phyloP scores from a whole-genome alignment of 805 yeast species.

The Saccharomycopsis synnaedendra region DNA sequence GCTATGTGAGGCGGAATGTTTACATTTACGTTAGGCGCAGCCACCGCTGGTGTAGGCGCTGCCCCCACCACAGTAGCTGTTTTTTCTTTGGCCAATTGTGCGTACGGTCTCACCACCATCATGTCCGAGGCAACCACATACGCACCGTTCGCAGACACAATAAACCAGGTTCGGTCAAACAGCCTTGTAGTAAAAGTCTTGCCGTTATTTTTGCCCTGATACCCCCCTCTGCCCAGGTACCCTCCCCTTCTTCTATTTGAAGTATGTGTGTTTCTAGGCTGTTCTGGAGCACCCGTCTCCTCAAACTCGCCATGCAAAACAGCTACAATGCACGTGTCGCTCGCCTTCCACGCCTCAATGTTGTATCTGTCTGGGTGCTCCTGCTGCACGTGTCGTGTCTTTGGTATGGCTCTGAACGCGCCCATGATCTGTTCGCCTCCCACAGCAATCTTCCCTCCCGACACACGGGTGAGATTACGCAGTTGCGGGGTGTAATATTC shows the following conservation, averaged over 20 bases:
- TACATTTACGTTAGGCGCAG: slow-evolving; percentile 11
- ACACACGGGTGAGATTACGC: slow-evolving; percentile 54
- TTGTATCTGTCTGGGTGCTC: slow-evolving; percentile 56
- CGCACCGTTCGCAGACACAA: slow-evolving; percentile 58
- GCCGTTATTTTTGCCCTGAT: slow-evolving; percentile 21
- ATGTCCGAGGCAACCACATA: slow-evolving; percentile 84
- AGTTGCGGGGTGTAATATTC: slow-evolving; percentile 63
- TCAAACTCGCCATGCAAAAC: slow-evolving; percentile 77
- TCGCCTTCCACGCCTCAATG: slow-evolving; percentile 63
- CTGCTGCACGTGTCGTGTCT: slow-evolving; percentile 58
- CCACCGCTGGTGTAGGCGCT: slow-evolving; percentile 5
- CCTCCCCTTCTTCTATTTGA: slow-evolving; percentile 8
- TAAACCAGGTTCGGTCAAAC: slow-evolving; percentile 77
- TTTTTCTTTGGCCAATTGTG: slow-evolving; percentile 17
- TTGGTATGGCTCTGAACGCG: slow-evolving; percentile 61
- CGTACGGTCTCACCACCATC: slow-evolving; percentile 51
- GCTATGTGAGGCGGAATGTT: slow-evolving; percentile 43
- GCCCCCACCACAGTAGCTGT: slow-evolving; percentile 15
- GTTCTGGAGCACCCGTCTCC: slow-evolving; percentile 50
- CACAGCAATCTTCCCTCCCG: slow-evolving; percentile 44
- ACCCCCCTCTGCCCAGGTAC: slow-evolving; percentile 17
- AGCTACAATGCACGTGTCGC: slow-evolving; percentile 56
- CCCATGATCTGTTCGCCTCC: slow-evolving; percentile 62
- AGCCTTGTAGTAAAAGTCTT: slow-evolving; percentile 44
- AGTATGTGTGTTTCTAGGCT: slow-evolving; percentile 16